Conservation (phyloP, 1,284 basidiomycete species). For the Marasmius tenuissimus region DNA sequence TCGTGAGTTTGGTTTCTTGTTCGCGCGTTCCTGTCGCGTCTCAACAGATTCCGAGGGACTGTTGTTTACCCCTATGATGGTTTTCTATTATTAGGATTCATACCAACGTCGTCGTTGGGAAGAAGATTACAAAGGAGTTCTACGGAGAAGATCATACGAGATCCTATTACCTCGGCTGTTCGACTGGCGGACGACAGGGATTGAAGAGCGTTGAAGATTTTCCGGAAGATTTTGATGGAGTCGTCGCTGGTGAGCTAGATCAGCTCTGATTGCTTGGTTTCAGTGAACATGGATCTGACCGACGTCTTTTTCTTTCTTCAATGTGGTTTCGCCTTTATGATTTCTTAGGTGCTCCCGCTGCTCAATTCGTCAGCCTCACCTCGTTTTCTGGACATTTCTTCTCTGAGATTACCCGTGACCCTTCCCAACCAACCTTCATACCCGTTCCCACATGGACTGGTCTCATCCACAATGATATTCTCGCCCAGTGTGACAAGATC, state of each 20-base stretch:
- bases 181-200: conserved; percentile 20
- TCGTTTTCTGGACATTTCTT: conserved; percentile 6
- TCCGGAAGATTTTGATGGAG: conserved; percentile 21
- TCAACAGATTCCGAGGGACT: too few relatives aligned
- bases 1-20: conserved; percentile 3
- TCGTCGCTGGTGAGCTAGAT: conserved; percentile 12
- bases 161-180: conserved; percentile 22
- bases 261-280: not conserved
- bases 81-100: conserved; percentile 6
- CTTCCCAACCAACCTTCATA: conserved; percentile 8
- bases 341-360: conserved; percentile 10
- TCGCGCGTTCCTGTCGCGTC: not conserved
- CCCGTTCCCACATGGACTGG: conserved; percentile 6
- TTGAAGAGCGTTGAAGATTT: conserved; percentile 16
- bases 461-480: conserved; percentile 14
- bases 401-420: conserved; percentile 1
- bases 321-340: not conserved
- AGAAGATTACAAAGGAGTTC: conserved; percentile 14
- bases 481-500: conserved; percentile 26
- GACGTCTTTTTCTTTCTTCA: too few relatives aligned
- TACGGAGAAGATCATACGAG: conserved; percentile 11
- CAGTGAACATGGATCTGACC: not conserved
- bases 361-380: conserved; percentile 9
- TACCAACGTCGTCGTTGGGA: conserved; percentile 14
- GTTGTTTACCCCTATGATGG: not conserved